Base-by-base conservation (phyloP, 257 asterid genomes). In the Fraxinus americana region DNA sequence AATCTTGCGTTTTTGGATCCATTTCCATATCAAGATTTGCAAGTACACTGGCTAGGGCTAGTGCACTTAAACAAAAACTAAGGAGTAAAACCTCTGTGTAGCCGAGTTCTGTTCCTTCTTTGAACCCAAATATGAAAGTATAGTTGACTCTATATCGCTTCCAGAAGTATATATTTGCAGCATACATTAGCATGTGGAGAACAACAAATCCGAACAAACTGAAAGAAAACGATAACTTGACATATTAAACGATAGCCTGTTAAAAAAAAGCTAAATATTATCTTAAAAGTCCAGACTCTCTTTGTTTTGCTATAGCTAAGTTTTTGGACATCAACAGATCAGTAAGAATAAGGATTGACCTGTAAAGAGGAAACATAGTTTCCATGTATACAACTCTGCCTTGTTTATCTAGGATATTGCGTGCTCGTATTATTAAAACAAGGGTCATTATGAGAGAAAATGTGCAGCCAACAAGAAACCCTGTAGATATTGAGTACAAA, bases 281-380 rank as follows among this genome's bases (percentile, higher is more conserved):
- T 7, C 43, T 38, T 38, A 82, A 25, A 13, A 32, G 21, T 52
- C 7, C 39, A 30, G 21, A 52, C n/a, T 59, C 67, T 48, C 32
- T 7, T 70, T 35, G 72, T 52, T 39, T 65, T 74, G 16, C 7
- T 36, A 61, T 21, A 59, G 27, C 61, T 52, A 5, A 54, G 14
- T n/a, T 43, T 52, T 50, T 41, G 72, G 71, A 76, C 57, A 67
- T 71, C 14, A 41, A 11, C 11, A 41, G 48, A 41, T 41, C 48
- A 41, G 11, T 5, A 30, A 41, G 65, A 54, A 32, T 1, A 38
- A 32, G 50, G 43, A 23, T 67, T 39, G 23, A 89, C 94, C 90
- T 89, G 80, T 89, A 90, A 77, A 90, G 92, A 34, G 92, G 94
- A 72, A 86, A 88, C 89, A 90, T 84, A 57, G 89, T 88, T 52